Conservation (phyloP, 2,329 filamentous ascomycete genomes). For the Cyphellophora attinorum region DNA sequence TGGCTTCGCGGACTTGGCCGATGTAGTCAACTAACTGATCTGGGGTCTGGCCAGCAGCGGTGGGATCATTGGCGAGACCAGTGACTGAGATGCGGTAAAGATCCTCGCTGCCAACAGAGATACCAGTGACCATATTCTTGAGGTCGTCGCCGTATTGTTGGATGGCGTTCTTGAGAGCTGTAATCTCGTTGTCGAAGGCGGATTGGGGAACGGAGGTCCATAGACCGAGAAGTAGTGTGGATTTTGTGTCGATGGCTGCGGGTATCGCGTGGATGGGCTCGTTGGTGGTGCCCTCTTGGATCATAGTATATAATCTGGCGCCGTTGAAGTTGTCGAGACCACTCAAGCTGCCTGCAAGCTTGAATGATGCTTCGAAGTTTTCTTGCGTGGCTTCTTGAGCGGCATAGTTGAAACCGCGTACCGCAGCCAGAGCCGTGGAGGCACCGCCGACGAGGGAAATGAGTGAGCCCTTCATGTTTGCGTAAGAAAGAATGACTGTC, state of each 20-base stretch:
- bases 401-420: conserved; percentile 22
- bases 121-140: conserved; percentile 58
- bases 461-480: conserved; percentile 24
- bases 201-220: conserved; percentile 56
- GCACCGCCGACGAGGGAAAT: conserved; percentile 20
- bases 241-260: conserved; percentile 67
- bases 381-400: conserved; percentile 15
- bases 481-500: background rate
- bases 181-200: conserved; percentile 58
- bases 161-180: conserved; percentile 57
- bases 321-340: conserved; percentile 25
- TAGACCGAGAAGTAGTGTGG: conserved; percentile 63
- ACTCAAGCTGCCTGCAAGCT: conserved; percentile 24
- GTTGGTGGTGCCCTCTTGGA: conserved; percentile 49
- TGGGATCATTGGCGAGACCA: conserved; percentile 53
- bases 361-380: conserved; percentile 26
- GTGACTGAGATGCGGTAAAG: conserved; percentile 59
- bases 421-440: conserved; percentile 19
- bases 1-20: conserved; percentile 52
- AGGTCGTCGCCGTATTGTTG: conserved; percentile 54
- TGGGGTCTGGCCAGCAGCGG: conserved; percentile 54
- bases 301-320: conserved; percentile 45
- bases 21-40: conserved; percentile 60
- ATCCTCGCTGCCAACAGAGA: conserved; percentile 72
- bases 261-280: conserved; percentile 58